Evolutionary conservation across 2,329 filamentous ascomycete species (phyloP).

Genomic region (Dactylellina sp.): DNA sequence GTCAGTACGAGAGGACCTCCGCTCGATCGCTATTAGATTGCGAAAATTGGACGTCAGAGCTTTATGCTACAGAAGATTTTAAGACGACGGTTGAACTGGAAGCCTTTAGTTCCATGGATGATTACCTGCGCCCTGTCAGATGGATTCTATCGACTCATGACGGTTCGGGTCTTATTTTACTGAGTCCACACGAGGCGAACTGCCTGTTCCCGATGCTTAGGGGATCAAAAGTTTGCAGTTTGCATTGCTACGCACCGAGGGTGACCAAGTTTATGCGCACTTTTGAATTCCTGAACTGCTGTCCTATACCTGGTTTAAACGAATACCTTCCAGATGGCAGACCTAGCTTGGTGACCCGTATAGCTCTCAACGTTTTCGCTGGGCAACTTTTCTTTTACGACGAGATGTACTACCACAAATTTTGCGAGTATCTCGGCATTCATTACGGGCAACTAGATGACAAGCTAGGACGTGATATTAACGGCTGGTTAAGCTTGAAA

Average conservation of each 20-base stretch:
- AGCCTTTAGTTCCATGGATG: slow-evolving; percentile 62
- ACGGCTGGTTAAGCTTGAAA: too few relatives aligned
- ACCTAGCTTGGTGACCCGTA: background rate
- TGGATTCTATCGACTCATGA: slow-evolving; percentile 54
- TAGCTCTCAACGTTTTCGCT: slow-evolving; percentile 73
- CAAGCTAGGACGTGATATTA: too few relatives aligned
- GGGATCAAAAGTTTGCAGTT: slow-evolving; percentile 61
- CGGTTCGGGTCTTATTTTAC: slow-evolving; percentile 62
- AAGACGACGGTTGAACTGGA: slow-evolving; percentile 64
- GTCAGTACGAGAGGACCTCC: slow-evolving; percentile 15
- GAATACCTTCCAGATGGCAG: slow-evolving; percentile 58
- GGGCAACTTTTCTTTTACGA: slow-evolving; percentile 74
- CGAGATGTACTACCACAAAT: slow-evolving; percentile 68
- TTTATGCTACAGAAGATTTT: slow-evolving; percentile 70
- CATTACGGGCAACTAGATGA: slow-evolving; percentile 61
- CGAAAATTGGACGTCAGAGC: too few relatives aligned
- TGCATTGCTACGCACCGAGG: slow-evolving; percentile 70
- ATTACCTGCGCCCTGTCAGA: slow-evolving; percentile 67
- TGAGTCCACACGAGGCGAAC: slow-evolving; percentile 74
- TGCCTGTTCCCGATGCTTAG: slow-evolving; percentile 65
- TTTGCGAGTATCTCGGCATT: slow-evolving; percentile 68
- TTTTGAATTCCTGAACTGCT: slow-evolving; percentile 53
- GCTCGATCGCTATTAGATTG: too few relatives aligned
- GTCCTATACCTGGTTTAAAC: slow-evolving; percentile 67
- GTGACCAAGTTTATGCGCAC: slow-evolving; percentile 62